Base-by-base conservation (phyloP, 179 eudicot genomes). In the Dionaea muscipula region DNA sequence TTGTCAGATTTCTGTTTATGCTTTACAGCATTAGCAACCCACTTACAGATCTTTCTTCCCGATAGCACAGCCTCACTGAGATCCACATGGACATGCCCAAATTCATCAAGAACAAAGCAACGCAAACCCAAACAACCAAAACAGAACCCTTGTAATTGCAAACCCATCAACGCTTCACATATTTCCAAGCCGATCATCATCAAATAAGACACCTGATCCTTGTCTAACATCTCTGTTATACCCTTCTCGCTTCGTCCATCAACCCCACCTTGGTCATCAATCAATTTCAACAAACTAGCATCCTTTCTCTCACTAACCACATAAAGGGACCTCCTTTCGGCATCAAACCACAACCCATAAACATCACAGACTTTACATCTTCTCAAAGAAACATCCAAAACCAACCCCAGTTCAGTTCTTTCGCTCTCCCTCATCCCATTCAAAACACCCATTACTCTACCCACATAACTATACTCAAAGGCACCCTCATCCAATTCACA, bases 331-430 rank as follows among this genome's bases (percentile, higher is more conserved):
- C 68, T 72, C 66, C 68, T 76, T 15, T 59, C 75, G 20, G 39
- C 56, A 62, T 78, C 72, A 48, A 59, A 78, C 97, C 97, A 90
- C 61, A 86, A 13, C 54, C 97, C 97, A 58, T 73, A 74, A 40
- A 76, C 64, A 52, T 53, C 68, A 35, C 81, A 80, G 38, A 80
- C 61, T 37, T 66, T 55, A n/a, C 66, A 43, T 37, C 55, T 46
- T 38, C 63, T 72, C 59, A 59, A 63, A 48, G 64, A 51, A 0
- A 69, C 21, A 24, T 62, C 52, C 53, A 86, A 55, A 40, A 84
- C 24, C 41, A 59, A 51, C 1, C 48, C 68, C 58, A 90, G 43
- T 25, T 77, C 84, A 60, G 27, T 53, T 62, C 85, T 78, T 21
- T 63, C 64, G 14, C 4, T 52, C 48, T 73, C 84, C 47, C 48